phyloP scores from a whole-genome alignment of 352 stramenopile genomes.

The Phytophthora europaea region DNA sequence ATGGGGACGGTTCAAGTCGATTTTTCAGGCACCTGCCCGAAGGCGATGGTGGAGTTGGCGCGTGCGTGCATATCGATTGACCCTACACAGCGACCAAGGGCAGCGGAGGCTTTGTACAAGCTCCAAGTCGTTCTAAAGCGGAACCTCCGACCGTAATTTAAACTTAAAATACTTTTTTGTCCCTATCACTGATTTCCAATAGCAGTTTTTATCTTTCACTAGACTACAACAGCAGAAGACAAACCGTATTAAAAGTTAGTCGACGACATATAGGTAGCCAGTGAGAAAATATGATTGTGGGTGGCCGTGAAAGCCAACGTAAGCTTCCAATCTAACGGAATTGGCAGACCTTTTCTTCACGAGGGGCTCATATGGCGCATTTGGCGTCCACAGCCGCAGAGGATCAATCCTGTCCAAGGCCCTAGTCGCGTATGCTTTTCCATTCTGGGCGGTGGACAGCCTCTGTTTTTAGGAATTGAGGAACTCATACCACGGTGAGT shows the following conservation, averaged over 20 bases:
- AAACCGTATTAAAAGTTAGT: too few species aligned
- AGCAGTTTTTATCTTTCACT: not conserved
- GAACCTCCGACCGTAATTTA: not conserved
- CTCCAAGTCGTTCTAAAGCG: conserved; percentile 29
- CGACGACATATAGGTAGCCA: too few species aligned
- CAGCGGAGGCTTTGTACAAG: conserved; percentile 40
- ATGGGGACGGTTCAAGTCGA: conserved; percentile 37
- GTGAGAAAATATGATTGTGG: not conserved
- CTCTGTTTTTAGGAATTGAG: conserved; percentile 13
- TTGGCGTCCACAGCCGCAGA: conserved; percentile 13
- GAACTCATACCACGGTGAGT: conserved; percentile 8
- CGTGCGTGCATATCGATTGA: conserved; percentile 41
- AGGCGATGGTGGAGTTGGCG: conserved; percentile 25
- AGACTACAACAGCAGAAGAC: not conserved
- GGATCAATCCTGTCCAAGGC: conserved; percentile 19
- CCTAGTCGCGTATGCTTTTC: conserved; percentile 9
- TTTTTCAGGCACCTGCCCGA: conserved; percentile 25
- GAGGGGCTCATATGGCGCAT: conserved; percentile 4
- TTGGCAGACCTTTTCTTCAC: conserved; percentile 10
- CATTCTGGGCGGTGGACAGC: conserved; percentile 28
- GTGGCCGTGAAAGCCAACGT: not conserved
- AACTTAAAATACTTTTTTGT: not conserved
- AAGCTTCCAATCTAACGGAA: not conserved
- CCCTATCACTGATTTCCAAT: not conserved
- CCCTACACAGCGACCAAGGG: conserved; percentile 34